A percentile compares a stretch with the other conserved stretches of the same genome.
Conservation (phyloP, 306 rosid genomes). For the Clitoria ternatea region DNA sequence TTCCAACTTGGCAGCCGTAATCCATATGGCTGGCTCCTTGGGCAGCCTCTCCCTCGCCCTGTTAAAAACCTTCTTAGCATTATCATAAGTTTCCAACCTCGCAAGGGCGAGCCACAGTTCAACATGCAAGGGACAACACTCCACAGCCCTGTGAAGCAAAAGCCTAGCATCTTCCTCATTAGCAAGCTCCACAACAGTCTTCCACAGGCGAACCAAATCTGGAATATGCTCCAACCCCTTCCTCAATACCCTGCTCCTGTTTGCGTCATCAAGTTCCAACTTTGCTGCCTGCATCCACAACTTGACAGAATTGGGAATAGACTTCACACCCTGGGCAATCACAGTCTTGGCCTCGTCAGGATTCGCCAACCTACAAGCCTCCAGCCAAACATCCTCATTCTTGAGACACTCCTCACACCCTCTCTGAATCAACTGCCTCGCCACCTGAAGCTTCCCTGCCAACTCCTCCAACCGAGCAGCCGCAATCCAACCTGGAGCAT, state of each 20-base stretch:
- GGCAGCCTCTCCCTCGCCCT: slow-evolving; percentile 75
- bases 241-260: slow-evolving; percentile 79
- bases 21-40: slow-evolving; percentile 89
- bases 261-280: slow-evolving; percentile 67
- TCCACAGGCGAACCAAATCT: slow-evolving; percentile 91
- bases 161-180: slow-evolving; percentile 83
- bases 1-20: slow-evolving; percentile 87
- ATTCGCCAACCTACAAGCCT: slow-evolving; percentile 82
- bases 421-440: slow-evolving; percentile 70
- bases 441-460: slow-evolving; percentile 81
- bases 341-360: slow-evolving; percentile 89
- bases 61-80: slow-evolving; percentile 77
- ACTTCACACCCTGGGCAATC: slow-evolving; percentile 74
- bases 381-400: slow-evolving; percentile 91
- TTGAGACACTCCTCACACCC: slow-evolving; percentile 92
- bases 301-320: slow-evolving; percentile 78
- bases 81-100: slow-evolving; percentile 82
- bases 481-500: slow-evolving; percentile 91
- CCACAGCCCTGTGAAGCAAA: slow-evolving; percentile 86
- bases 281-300: slow-evolving; percentile 87
- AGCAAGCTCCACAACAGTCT: slow-evolving; percentile 90
- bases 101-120: slow-evolving; percentile 92
- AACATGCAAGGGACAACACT: slow-evolving; percentile 86
- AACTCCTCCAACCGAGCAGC: slow-evolving; percentile 88
- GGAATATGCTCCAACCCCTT: slow-evolving; percentile 85